Evolutionary conservation across 176 grass and related monocot species (phyloP).

Genomic region (Rhynchospora pubera): DNA sequence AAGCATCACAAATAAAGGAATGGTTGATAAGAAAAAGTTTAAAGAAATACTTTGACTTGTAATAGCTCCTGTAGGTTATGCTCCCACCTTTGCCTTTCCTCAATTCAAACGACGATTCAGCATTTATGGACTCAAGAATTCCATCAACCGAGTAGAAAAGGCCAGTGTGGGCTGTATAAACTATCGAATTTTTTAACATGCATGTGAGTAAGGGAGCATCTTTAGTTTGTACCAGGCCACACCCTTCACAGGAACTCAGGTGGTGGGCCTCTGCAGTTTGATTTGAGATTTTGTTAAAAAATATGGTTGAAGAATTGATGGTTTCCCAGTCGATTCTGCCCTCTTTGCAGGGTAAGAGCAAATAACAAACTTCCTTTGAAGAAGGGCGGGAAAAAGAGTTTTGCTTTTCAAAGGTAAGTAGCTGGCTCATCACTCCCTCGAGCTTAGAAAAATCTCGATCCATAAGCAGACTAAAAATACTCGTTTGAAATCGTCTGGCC

Average conservation of each 20-base stretch:
- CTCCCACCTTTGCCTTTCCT: slow-evolving; percentile 30
- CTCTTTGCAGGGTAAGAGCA: slow-evolving; percentile 56
- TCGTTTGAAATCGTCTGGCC: slow-evolving; percentile 50
- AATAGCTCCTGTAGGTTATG: slow-evolving; percentile 51
- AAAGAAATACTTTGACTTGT: slow-evolving; percentile 42
- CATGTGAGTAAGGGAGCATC: slow-evolving; percentile 35
- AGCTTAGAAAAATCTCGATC: slow-evolving; percentile 26
- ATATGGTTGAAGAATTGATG: slow-evolving; percentile 33
- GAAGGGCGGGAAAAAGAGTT: background rate
- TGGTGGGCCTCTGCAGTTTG: slow-evolving; percentile 14
- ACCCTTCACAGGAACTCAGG: slow-evolving; percentile 28
- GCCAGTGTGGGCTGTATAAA: slow-evolving; percentile 54
- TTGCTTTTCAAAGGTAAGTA: slow-evolving; percentile 29
- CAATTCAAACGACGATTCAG: slow-evolving; percentile 35
- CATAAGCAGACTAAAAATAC: slow-evolving; percentile 57
- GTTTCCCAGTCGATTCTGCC: slow-evolving; percentile 73
- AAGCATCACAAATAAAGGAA: background rate
- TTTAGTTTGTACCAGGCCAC: slow-evolving; percentile 47
- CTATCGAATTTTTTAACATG: slow-evolving; percentile 47
- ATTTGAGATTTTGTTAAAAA: slow-evolving; percentile 16
- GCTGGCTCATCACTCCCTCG: background rate
- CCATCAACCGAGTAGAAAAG: slow-evolving; percentile 45
- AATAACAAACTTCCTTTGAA: slow-evolving; percentile 46
- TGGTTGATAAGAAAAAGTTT: background rate
- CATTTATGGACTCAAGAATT: slow-evolving; percentile 35